These are phyloP conservation scores for Withania somnifera DNA, from an alignment of 305 asterid genomes.

Conservation along the genomic window DNA sequence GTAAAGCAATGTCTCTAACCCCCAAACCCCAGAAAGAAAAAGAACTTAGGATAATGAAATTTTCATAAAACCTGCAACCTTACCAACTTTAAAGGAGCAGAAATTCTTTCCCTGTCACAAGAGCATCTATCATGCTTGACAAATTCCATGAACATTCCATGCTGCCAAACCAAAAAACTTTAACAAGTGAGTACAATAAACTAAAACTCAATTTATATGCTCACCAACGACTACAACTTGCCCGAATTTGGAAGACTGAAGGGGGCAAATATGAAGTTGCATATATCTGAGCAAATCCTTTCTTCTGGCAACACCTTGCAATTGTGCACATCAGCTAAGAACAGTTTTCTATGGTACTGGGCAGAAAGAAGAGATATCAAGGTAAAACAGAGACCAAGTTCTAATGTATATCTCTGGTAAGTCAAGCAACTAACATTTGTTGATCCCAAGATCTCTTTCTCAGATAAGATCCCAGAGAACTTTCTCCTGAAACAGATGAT, in stretches of 20 bases:
- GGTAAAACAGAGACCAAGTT: neutral
- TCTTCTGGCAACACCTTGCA: slow-evolving; percentile 73
- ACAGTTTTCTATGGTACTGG: slow-evolving; percentile 8
- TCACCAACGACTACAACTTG: slow-evolving; percentile 20
- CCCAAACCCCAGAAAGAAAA: neutral
- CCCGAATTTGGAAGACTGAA: slow-evolving; percentile 47
- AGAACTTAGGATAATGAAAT: slow-evolving; percentile 2
- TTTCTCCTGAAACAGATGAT: slow-evolving; percentile 49
- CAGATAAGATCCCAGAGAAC: slow-evolving; percentile 53
- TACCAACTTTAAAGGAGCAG: slow-evolving; percentile 57
- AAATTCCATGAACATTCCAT: slow-evolving; percentile 59
- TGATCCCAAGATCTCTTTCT: slow-evolving; percentile 71
- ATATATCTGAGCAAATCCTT: slow-evolving; percentile 71
- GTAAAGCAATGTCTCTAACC: neutral
- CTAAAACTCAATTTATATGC: neutral
- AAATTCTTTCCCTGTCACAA: slow-evolving; percentile 24
- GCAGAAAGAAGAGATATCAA: neutral
- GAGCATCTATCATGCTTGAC: slow-evolving; percentile 57
- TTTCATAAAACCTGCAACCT: slow-evolving; percentile 18
- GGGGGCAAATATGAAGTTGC: slow-evolving; percentile 39
- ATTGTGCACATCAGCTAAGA: slow-evolving; percentile 34
- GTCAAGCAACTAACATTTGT: slow-evolving; percentile 38
- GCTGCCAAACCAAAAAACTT: slow-evolving; percentile 28
- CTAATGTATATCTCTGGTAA: neutral
- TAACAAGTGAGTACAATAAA: slow-evolving; percentile 10